A percentile compares a stretch with the other conserved stretches of the same genome.
These are phyloP conservation scores for Halophytophthora batemanensis DNA, from an alignment of 352 stramenopile genomes.

Conservation along the genomic window DNA sequence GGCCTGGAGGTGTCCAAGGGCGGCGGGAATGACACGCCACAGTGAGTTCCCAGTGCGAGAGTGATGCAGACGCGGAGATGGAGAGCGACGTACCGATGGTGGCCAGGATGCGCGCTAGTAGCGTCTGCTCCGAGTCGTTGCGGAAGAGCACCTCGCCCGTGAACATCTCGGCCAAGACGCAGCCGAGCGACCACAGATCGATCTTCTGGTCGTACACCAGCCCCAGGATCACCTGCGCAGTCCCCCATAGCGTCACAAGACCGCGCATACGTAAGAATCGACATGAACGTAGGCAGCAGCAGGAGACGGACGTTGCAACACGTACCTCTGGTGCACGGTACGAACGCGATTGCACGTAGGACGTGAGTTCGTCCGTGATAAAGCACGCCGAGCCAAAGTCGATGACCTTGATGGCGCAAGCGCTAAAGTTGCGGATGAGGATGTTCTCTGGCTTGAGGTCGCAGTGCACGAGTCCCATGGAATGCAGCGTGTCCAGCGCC, in stretches of 20 bases:
- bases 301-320: background rate
- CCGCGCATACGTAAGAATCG: constrained; percentile 9
- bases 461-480: constrained; percentile 95
- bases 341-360: constrained; percentile 97
- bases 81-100: constrained; percentile 45
- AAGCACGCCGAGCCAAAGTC: constrained; percentile 98
- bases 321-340: constrained; percentile 95
- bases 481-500: constrained; percentile 82
- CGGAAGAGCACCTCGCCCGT: constrained; percentile 87
- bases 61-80: background rate
- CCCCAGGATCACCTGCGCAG: constrained; percentile 91
- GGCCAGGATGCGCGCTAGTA: constrained; percentile 91
- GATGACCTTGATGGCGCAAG: constrained; percentile 95
- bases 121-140: constrained; percentile 86
- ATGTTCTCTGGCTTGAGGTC: constrained; percentile 99
- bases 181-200: constrained; percentile 89
- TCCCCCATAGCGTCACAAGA: background rate
- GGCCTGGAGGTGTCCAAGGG: too few relatives aligned
- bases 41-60: background rate
- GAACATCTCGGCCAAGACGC: constrained; percentile 86
- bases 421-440: constrained; percentile 80
- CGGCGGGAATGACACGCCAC: too few relatives aligned
- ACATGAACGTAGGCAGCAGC: constrained; percentile 43
- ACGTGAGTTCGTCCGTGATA: constrained; percentile 92
- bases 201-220: constrained; percentile 87